Conservation (phyloP, 371 early-diverging fungal species). For the Lichtheimia corymbifera region DNA sequence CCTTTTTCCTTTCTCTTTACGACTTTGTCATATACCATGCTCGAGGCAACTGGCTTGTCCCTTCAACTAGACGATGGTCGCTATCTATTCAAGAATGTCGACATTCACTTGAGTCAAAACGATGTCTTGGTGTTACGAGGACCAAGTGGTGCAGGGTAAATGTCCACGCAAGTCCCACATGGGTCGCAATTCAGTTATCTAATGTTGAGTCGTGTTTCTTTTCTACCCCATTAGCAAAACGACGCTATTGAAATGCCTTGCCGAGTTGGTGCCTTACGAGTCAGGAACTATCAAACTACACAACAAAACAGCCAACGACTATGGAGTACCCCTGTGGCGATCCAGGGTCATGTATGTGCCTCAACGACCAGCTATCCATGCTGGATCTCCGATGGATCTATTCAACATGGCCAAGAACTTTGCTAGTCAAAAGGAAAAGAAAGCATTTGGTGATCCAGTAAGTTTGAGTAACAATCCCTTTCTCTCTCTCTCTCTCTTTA, state of each 20-base stretch:
- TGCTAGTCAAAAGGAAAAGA: slow-evolving; percentile 49
- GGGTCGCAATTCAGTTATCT: background rate
- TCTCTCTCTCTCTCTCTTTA: no score
- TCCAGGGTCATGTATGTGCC: slow-evolving; percentile 85
- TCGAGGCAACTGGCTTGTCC: slow-evolving; percentile 35
- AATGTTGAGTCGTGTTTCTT: background rate
- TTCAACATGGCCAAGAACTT: slow-evolving; percentile 61
- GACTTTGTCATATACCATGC: slow-evolving; percentile 16
- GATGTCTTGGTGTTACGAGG: slow-evolving; percentile 69
- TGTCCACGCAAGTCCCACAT: background rate
- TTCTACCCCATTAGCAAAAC: slow-evolving; percentile 61
- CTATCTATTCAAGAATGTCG: slow-evolving; percentile 65
- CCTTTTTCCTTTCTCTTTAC: slow-evolving; percentile 2
- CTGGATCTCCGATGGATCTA: slow-evolving; percentile 76
- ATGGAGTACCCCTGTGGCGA: slow-evolving; percentile 77
- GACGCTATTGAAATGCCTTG: slow-evolving; percentile 82
- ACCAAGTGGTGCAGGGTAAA: slow-evolving; percentile 75
- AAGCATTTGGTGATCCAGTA: slow-evolving; percentile 60
- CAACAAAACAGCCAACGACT: slow-evolving; percentile 59
- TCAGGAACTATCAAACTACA: slow-evolving; percentile 59
- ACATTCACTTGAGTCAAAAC: slow-evolving; percentile 55
- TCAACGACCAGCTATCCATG: slow-evolving; percentile 75
- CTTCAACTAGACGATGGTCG: slow-evolving; percentile 46
- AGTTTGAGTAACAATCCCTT: slow-evolving; percentile 7
- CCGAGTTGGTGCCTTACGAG: slow-evolving; percentile 71